phyloP scores from a whole-genome alignment of 495 filamentous ascomycete genomes.

The Aspergillus coremiiformis region DNA sequence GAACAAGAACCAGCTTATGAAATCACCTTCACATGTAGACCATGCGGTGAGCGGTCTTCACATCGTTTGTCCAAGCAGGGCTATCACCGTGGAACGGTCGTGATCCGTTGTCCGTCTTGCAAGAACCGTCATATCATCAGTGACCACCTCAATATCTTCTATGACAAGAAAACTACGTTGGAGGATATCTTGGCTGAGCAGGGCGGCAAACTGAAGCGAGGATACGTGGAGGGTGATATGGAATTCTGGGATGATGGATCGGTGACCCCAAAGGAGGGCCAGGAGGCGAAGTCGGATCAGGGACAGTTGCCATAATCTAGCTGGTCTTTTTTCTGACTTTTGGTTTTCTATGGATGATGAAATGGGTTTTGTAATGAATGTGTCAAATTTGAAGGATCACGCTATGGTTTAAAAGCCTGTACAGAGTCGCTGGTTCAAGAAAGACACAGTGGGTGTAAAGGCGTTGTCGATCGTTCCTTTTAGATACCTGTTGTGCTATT shows the following conservation, averaged over 20 bases:
- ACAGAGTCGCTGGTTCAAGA: not conserved
- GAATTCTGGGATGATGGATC: conserved; percentile 64
- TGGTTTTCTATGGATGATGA: too few relatives aligned
- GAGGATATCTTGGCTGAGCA: conserved; percentile 31
- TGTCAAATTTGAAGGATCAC: not conserved
- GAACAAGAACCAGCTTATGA: conserved; percentile 64
- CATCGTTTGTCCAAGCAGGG: conserved; percentile 85
- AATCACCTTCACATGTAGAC: conserved; percentile 86
- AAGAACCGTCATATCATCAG: conserved; percentile 81
- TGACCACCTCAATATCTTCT: conserved; percentile 65
- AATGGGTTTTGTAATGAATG: not conserved
- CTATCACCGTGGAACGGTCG: conserved; percentile 79
- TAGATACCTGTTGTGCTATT: conserved; percentile 11
- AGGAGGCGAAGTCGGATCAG: conserved; percentile 2
- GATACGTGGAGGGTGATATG: conserved; percentile 46
- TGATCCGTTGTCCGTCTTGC: conserved; percentile 82
- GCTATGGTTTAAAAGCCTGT: not conserved
- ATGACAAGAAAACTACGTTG: conserved; percentile 31
- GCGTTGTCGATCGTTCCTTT: not conserved
- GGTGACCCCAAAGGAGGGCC: conserved; percentile 16
- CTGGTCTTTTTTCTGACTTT: not conserved
- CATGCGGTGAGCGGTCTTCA: conserved; percentile 64
- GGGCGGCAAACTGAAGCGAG: conserved; percentile 27
- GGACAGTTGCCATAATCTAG: conserved; percentile 1
- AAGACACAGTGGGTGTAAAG: not conserved